Evolutionary conservation across 2,329 filamentous ascomycete species (phyloP).

Genomic region (Beauveria caledonica): DNA sequence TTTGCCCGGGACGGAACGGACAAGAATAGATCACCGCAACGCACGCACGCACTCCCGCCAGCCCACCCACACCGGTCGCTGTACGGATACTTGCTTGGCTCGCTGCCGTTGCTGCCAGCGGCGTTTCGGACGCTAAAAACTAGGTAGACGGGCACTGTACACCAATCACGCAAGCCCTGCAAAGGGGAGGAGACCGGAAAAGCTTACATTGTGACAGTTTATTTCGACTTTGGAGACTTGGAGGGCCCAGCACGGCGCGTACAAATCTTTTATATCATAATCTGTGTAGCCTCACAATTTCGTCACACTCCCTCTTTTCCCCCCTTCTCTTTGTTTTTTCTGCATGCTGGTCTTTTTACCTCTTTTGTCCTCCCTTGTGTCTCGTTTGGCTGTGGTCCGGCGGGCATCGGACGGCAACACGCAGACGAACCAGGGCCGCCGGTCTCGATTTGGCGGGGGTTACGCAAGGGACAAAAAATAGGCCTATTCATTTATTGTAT

Average conservation of each 20-base stretch:
- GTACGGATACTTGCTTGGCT: background rate
- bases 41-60: too few species aligned
- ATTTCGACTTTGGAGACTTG: too few species aligned
- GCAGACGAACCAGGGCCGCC: too few species aligned
- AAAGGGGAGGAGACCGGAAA: background rate
- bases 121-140: background rate
- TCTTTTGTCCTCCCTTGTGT: background rate
- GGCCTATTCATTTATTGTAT: too few species aligned
- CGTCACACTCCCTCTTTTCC: background rate
- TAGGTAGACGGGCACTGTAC: background rate
- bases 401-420: too few species aligned
- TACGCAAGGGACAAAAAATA: too few species aligned
- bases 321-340: background rate
- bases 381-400: background rate
- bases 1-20: background rate
- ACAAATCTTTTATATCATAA: conserved; percentile 3
- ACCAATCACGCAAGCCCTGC: too few species aligned
- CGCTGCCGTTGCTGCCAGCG: background rate
- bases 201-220: too few species aligned
- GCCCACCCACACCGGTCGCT: background rate
- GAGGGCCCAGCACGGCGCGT: background rate
- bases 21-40: conserved; percentile 4
- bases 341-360: background rate
- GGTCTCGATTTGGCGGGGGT: too few species aligned
- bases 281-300: background rate